Evolutionary conservation across 169 alveolate species (phyloP).

Genomic region (Neospora caninum): DNA sequence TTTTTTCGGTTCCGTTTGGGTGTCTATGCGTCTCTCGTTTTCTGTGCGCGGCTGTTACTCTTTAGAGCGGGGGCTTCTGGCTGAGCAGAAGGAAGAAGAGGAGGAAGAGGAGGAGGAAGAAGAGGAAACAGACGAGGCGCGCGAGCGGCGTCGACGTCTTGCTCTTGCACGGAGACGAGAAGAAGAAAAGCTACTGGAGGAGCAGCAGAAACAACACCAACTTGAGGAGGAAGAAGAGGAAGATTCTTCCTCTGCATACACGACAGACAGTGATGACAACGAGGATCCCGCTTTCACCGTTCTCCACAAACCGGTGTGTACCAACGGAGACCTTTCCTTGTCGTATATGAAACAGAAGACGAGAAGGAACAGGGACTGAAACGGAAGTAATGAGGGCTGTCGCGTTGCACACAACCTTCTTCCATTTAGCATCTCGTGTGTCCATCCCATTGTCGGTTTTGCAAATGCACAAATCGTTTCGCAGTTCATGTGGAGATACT

Average conservation of each 20-base stretch:
- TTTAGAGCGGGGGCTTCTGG: background rate
- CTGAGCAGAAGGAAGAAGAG: background rate
- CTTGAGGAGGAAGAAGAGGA: slow-evolving; percentile 51
- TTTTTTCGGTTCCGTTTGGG: background rate
- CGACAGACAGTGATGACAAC: slow-evolving; percentile 38
- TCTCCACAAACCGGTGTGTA: slow-evolving; percentile 49
- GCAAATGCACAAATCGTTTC: too few relatives aligned
- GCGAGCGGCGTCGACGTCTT: slow-evolving; percentile 19
- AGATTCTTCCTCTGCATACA: slow-evolving; percentile 20
- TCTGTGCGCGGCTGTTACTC: background rate
- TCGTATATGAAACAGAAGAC: background rate
- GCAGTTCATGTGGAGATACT: too few relatives aligned
- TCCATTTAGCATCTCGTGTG: too few relatives aligned
- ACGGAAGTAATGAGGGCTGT: background rate
- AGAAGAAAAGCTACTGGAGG: slow-evolving; percentile 47
- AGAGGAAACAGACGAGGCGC: slow-evolving; percentile 31
- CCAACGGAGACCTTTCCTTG: background rate
- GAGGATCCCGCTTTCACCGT: slow-evolving; percentile 16
- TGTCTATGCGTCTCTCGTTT: background rate
- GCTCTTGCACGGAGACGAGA: slow-evolving; percentile 34
- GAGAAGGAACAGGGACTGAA: background rate
- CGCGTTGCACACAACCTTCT: too few relatives aligned
- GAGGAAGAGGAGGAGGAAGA: slow-evolving; percentile 4
- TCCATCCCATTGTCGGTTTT: too few relatives aligned
- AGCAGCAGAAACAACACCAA: slow-evolving; percentile 40